Base-by-base conservation (phyloP, 1,139 yeast species). In the Taphrina wiesneri region DNA sequence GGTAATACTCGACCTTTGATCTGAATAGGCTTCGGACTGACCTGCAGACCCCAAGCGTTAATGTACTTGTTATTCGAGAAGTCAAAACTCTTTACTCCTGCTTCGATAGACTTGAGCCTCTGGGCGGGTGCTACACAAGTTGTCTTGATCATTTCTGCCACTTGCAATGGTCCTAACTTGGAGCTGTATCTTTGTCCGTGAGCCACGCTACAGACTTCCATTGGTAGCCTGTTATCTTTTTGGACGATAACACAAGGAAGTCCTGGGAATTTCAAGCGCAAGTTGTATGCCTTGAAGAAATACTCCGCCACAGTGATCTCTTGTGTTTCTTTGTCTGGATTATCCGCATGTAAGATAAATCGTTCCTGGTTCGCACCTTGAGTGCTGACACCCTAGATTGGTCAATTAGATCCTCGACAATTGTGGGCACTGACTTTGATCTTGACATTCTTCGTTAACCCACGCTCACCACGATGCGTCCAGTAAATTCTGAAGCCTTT, bases 1-100 rank as follows among this genome's bases (percentile, higher is more conserved):
- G 65, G 63, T 36, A 68, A 45, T n/a, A 68, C 53, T 23, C 70
- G 67, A 6, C 67, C 70, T 13, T 66, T 60, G n/a, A 67, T 54
- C 13, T 23, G 52, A 19, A 67, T 26, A 53, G 68, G 56, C 19
- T 67, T 60, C 17, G 54, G 52, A 2, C 36, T 32, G 28, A 67
- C 64, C 28, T 56, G 41, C 28, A 68, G 45, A 13, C 69, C 67
- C 59, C 65, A 68, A 13, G 63, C 66, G 32, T 63, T 59, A 25
- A 68, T 30, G 34, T 66, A 60, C 15, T 67, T 68, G 56, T 68
- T 69, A 11, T 43, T 57, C 28, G 56, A 52, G 65, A 68, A 67
- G 17, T 43, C 61, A 13, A 66, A 49, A 9, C 49, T 53, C 21
- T 52, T 53, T 25, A 66, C 66, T 19, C 63, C 67, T 5, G 47